These are phyloP conservation scores for Candida bentonensis DNA, from an alignment of 805 yeast species.

Conservation along the genomic window DNA sequence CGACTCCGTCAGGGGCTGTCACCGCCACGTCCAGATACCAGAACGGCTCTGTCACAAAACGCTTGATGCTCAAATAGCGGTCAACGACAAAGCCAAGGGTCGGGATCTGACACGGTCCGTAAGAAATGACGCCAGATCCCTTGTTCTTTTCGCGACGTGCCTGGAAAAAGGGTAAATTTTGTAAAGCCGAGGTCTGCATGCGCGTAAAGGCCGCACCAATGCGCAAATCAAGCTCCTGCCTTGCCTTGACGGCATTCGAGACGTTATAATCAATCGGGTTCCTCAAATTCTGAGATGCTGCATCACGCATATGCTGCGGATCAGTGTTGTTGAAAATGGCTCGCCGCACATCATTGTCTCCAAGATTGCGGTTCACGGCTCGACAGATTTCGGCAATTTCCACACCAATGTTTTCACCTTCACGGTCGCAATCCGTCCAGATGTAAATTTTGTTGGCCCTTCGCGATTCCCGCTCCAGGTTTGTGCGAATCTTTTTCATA, in stretches of 20 bases:
- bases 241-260: slow-evolving; percentile 71
- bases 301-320: slow-evolving; percentile 50
- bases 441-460: slow-evolving; percentile 57
- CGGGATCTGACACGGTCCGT: slow-evolving; percentile 94
- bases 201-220: slow-evolving; percentile 87
- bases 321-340: slow-evolving; percentile 85
- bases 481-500: slow-evolving; percentile 38
- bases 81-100: slow-evolving; percentile 95
- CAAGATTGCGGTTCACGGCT: slow-evolving; percentile 33
- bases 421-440: slow-evolving; percentile 98
- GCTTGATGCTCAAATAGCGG: slow-evolving; percentile 59
- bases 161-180: slow-evolving; percentile 22
- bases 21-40: slow-evolving; percentile 57
- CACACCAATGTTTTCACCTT: slow-evolving; percentile 86
- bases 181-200: slow-evolving; percentile 39
- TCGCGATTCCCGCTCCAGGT: slow-evolving; percentile 54
- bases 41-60: slow-evolving; percentile 62
- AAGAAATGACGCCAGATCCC: slow-evolving; percentile 38
- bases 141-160: slow-evolving; percentile 8
- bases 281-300: slow-evolving; percentile 54
- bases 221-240: slow-evolving; percentile 78
- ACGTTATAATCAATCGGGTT: slow-evolving; percentile 56
- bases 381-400: slow-evolving; percentile 65
- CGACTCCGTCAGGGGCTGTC: slow-evolving; percentile 23
- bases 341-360: slow-evolving; percentile 41